phyloP scores from a whole-genome alignment of 1,284 basidiomycete genomes.

The Cystobasidium pallidum region DNA sequence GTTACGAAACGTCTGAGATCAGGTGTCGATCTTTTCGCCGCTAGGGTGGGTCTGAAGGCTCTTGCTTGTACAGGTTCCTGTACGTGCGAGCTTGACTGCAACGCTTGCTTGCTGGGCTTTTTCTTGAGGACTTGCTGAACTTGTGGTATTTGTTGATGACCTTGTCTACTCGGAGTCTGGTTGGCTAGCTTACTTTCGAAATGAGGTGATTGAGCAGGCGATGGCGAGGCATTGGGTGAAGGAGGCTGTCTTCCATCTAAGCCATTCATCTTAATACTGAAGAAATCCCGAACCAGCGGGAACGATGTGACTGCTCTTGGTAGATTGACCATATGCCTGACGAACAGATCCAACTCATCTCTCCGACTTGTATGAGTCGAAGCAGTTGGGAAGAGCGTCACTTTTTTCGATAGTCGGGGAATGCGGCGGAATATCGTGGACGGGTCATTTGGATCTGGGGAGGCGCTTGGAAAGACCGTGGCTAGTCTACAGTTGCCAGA shows the following conservation, averaged over 20 bases:
- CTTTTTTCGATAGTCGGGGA: conserved; percentile 47
- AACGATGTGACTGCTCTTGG: conserved; percentile 43
- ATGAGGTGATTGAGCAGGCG: not conserved
- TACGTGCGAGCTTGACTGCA: not conserved
- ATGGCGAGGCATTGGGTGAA: not conserved
- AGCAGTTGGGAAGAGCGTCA: conserved; percentile 46
- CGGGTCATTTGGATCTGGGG: conserved; percentile 19
- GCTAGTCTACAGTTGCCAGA: conserved; percentile 44
- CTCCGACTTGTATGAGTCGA: conserved; percentile 45
- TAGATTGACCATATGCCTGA: conserved; percentile 47
- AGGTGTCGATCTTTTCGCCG: conserved; percentile 47
- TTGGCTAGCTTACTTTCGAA: not conserved
- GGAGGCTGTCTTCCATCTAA: conserved; percentile 6
- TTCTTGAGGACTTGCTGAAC: conserved; percentile 3
- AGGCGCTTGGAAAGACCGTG: conserved; percentile 46
- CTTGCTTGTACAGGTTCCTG: not conserved
- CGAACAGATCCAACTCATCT: conserved; percentile 49
- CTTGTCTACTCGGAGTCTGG: not conserved
- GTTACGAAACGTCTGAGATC: conserved; percentile 44
- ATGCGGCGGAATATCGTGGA: conserved; percentile 44
- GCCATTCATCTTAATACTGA: conserved; percentile 39
- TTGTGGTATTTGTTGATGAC: not conserved
- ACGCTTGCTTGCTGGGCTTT: conserved; percentile 16
- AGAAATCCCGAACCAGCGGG: conserved; percentile 48
- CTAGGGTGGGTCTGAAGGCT: conserved; percentile 39